Conservation (phyloP, 2,329 filamentous ascomycete species). For the Colletotrichum liriopes region DNA sequence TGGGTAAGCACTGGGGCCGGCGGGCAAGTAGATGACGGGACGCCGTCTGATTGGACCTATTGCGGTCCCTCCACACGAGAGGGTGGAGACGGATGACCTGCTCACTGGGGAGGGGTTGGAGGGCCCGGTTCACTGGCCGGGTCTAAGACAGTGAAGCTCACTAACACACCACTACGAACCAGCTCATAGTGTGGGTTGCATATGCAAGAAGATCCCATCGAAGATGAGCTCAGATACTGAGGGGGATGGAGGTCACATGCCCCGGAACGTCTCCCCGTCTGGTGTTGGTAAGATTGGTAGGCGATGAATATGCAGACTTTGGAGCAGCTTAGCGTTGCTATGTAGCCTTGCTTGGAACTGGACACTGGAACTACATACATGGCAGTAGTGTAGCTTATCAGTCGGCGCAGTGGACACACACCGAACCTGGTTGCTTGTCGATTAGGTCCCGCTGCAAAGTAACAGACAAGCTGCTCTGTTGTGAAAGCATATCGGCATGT, state of each 20-base stretch:
- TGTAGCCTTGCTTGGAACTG: background rate
- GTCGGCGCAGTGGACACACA: background rate
- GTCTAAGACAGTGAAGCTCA: slow-evolving; percentile 24
- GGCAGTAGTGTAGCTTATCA: background rate
- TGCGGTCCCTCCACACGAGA: slow-evolving; percentile 18
- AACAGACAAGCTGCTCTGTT: slow-evolving; percentile 4
- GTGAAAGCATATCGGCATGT: slow-evolving; percentile 14
- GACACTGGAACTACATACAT: background rate
- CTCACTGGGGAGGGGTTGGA: slow-evolving; percentile 29
- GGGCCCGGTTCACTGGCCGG: slow-evolving; percentile 13
- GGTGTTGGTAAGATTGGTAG: background rate
- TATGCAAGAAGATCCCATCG: slow-evolving; percentile 4
- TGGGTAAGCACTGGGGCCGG: slow-evolving; percentile 28
- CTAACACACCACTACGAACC: slow-evolving; percentile 19
- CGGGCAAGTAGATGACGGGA: slow-evolving; percentile 32
- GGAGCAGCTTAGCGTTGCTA: background rate
- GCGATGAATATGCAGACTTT: background rate
- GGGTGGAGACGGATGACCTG: slow-evolving; percentile 38
- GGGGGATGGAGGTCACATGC: slow-evolving; percentile 8
- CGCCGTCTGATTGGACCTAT: slow-evolving; percentile 32
- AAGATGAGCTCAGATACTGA: background rate
- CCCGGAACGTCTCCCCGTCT: background rate
- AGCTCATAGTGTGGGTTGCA: background rate
- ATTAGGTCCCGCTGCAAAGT: background rate
- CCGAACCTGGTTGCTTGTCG: background rate